These are phyloP conservation scores for Suillus fuscotomentosus DNA, from an alignment of 768 basidiomycete genomes.

Conservation along the genomic window DNA sequence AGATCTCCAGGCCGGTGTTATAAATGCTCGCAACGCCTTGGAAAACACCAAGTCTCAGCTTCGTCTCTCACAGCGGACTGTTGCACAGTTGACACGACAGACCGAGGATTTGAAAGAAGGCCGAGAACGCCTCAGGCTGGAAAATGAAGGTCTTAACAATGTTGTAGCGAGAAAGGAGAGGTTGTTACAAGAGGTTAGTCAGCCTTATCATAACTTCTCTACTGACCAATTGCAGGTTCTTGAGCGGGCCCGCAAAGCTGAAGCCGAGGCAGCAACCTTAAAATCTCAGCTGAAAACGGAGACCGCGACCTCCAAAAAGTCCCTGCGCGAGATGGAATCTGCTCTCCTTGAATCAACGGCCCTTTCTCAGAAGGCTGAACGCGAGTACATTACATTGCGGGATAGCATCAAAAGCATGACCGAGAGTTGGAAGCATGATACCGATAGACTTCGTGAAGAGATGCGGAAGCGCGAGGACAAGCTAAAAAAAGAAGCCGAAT, in stretches of 20 bases:
- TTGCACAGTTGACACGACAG: slow-evolving; percentile 80
- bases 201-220: not conserved
- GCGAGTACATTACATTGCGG: slow-evolving; percentile 78
- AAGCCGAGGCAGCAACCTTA: slow-evolving; percentile 66
- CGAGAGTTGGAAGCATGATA: slow-evolving; percentile 73
- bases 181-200: slow-evolving; percentile 74
- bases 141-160: slow-evolving; percentile 87
- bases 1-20: slow-evolving; percentile 81
- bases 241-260: slow-evolving; percentile 84
- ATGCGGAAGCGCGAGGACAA: slow-evolving; percentile 74
- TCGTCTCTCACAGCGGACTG: slow-evolving; percentile 75
- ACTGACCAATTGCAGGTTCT: slow-evolving; percentile 48
- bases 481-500: slow-evolving; percentile 65
- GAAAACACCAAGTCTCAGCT: slow-evolving; percentile 87
- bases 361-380: slow-evolving; percentile 75
- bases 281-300: slow-evolving; percentile 75
- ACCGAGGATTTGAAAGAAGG: slow-evolving; percentile 89
- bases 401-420: slow-evolving; percentile 74
- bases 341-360: slow-evolving; percentile 72
- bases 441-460: slow-evolving; percentile 68
- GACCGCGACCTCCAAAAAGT: slow-evolving; percentile 68
- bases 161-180: slow-evolving; percentile 88
- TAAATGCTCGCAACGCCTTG: slow-evolving; percentile 74
- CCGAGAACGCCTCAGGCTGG: slow-evolving; percentile 74
- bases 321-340: slow-evolving; percentile 77